Evolutionary conservation across 768 basidiomycete genomes (phyloP).

Genomic region (Cyclocybe cylindracea): DNA sequence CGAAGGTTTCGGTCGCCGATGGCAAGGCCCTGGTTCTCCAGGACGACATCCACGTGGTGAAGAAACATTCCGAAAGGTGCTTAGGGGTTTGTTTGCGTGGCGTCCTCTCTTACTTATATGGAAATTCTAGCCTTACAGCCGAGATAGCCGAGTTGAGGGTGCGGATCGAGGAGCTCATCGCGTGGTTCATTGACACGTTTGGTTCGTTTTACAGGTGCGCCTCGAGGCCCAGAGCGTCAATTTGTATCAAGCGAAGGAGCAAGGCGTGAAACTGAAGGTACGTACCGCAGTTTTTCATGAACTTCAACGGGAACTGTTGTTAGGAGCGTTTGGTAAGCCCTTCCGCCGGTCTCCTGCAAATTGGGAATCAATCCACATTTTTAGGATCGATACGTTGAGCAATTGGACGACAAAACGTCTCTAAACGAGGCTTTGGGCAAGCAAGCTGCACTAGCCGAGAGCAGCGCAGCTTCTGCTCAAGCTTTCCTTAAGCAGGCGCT

Average conservation of each 20-base stretch:
- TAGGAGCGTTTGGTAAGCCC: too few relatives aligned
- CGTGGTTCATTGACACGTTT: neutral
- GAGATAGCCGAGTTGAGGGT: constrained; percentile 11
- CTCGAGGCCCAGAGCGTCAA: constrained; percentile 16
- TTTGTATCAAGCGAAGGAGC: constrained; percentile 21
- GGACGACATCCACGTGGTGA: neutral
- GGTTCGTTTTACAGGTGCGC: constrained; percentile 8
- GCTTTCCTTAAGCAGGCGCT: constrained; percentile 10
- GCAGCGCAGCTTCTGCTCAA: constrained; percentile 14
- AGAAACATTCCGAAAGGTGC: neutral
- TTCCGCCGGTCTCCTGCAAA: too few relatives aligned
- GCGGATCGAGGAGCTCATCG: neutral
- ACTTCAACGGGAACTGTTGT: too few relatives aligned
- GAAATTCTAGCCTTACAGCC: neutral
- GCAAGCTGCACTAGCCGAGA: constrained; percentile 28
- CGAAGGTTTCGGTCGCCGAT: neutral
- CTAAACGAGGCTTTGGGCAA: constrained; percentile 25
- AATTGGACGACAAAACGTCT: constrained; percentile 16
- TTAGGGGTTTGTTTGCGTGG: too few relatives aligned
- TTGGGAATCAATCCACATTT: too few relatives aligned
- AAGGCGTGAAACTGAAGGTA: constrained; percentile 4
- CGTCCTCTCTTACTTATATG: too few relatives aligned
- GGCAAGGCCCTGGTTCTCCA: constrained; percentile 5
- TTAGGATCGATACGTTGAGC: neutral
- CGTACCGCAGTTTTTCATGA: neutral